These are phyloP conservation scores for Ophiostoma sp. DNA, from an alignment of 2,329 filamentous ascomycete species.

Conservation along the genomic window DNA sequence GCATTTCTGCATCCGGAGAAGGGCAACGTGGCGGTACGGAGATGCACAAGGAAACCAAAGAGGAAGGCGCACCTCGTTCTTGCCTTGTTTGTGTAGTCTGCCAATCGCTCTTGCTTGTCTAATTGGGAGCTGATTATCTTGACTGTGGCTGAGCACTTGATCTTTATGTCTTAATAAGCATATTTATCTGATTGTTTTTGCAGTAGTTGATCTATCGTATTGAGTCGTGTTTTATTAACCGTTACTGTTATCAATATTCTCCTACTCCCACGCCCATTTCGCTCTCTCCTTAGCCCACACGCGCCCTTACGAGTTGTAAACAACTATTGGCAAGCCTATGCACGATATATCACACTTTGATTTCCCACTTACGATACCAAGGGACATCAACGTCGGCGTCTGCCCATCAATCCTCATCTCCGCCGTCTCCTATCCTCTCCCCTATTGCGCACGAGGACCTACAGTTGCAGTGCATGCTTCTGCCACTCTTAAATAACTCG, in stretches of 20 bases:
- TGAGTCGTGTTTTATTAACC: not conserved
- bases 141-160: not conserved
- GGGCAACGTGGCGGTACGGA: not conserved
- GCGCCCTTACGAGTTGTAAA: not conserved
- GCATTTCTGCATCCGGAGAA: conserved; percentile 2
- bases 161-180: not conserved
- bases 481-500: not conserved
- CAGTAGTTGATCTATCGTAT: not conserved
- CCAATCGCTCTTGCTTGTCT: not conserved
- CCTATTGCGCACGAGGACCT: not conserved
- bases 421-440: not conserved
- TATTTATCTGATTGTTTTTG: not conserved
- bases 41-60: not conserved
- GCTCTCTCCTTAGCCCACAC: not conserved
- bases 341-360: not conserved
- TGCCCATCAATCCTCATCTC: not conserved
- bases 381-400: not conserved
- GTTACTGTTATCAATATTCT: not conserved
- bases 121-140: no score
- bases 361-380: not conserved
- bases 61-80: conserved; percentile 7
- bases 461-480: conserved; percentile 3
- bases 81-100: not conserved
- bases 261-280: not conserved
- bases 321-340: not conserved